Evolutionary conservation across 306 rosid genomes (phyloP), one percentile per base, ranked within the genome.

Genomic region (Cicer yamashitae): DNA sequence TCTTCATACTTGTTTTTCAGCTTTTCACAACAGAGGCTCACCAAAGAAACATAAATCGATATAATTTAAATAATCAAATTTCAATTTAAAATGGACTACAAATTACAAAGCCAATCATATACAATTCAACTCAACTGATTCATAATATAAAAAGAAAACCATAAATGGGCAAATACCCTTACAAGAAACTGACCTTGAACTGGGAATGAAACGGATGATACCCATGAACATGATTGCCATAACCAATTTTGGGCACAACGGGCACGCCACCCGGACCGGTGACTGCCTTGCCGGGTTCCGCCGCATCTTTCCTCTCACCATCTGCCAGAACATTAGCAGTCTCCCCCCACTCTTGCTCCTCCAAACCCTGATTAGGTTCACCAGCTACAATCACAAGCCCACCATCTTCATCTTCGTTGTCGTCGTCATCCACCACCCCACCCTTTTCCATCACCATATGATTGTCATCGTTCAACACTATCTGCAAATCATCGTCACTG

Each of bases 131-230:
- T 8, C 20, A 45, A 37, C 13, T 38, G 50, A 70, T 80, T 59
- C 65, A 76, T 13, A 17, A 57, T 18, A 47, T n/a, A 38, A 37
- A 37, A 70, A 10, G 43, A 67, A 70, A 82, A 66, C 78, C 90
- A 91, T 80, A 59, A 60, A 70, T 74, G 76, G 83, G 68, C 66
- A 9, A 77, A 60, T 30, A 46, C 62, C 79, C 79, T 73, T 77
- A 70, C 63, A 74, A 77, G 70, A 81, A 86, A 90, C 97, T 89
- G 78, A 96, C 99, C 99, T 96, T 96, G 83, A 88, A 96, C 90
- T 90, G 99, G 40, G 99, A 96, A 92, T 90, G 98, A 90, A 90
- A 92, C 46, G 92, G 96, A 84, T 93, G 96, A 81, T 81, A 96
- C 41, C 84, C 93, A 84, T 90, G 94, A 85, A 13, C 90, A 83